Conservation (phyloP, 2,329 filamentous ascomycete genomes). For the Penicillium sp. region DNA sequence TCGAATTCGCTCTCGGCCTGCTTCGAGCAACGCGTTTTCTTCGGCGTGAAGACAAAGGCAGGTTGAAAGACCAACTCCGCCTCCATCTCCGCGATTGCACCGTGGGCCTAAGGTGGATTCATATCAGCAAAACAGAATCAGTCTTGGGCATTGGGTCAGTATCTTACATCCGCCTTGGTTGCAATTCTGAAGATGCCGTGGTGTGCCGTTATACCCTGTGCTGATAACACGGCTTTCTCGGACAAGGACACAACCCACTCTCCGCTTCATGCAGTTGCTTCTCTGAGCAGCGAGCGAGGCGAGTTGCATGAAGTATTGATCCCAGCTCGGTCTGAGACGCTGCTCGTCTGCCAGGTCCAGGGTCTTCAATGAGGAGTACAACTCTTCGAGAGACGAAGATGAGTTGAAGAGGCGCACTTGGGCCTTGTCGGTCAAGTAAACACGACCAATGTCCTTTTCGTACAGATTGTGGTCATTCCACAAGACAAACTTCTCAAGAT, state of each 20-base stretch:
- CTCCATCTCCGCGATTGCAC: constrained; percentile 74
- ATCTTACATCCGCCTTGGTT: constrained; percentile 79
- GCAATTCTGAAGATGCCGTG: constrained; percentile 84
- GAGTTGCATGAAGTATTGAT: constrained; percentile 98
- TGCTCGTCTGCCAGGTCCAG: constrained; percentile 77
- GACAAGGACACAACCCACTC: constrained; percentile 92
- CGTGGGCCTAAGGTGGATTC: constrained; percentile 52
- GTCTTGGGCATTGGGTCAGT: not conserved
- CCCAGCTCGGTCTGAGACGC: constrained; percentile 86
- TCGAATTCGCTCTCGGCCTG: constrained; percentile 84
- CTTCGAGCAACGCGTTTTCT: constrained; percentile 94
- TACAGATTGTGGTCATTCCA: constrained; percentile 76
- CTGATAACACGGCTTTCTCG: constrained; percentile 82
- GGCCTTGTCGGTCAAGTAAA: constrained; percentile 76
- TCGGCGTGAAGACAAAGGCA: constrained; percentile 98
- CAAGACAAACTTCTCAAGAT: constrained; percentile 61
- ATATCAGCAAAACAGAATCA: constrained; percentile 5
- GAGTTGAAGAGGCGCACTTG: constrained; percentile 86
- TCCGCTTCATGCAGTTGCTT: constrained; percentile 97
- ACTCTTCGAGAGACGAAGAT: constrained; percentile 67
- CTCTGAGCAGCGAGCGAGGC: constrained; percentile 86
- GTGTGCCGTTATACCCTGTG: constrained; percentile 98
- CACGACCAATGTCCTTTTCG: constrained; percentile 61
- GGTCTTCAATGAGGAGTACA: constrained; percentile 71
- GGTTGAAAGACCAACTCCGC: constrained; percentile 74